A percentile compares a stretch with the other conserved stretches of the same genome.
Evolutionary conservation across 2,329 filamentous ascomycete species (phyloP).

Genomic region (Xylariaceae sp.): DNA sequence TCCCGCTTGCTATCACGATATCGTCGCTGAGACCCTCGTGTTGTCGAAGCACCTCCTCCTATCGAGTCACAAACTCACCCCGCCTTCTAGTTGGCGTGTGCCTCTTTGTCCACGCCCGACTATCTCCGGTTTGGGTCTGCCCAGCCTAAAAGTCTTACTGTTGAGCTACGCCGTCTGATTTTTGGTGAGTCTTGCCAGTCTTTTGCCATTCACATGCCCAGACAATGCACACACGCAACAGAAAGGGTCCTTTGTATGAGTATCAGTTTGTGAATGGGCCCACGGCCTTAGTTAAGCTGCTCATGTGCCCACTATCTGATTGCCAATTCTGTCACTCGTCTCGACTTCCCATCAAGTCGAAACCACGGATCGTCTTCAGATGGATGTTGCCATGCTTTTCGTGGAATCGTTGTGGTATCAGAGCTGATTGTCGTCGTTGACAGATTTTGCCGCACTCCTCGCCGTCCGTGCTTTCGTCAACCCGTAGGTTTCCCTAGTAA

Average conservation of each 20-base stretch:
- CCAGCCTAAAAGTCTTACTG: not conserved
- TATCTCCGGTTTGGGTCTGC: not conserved
- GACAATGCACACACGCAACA: not conserved
- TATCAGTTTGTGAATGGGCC: not conserved
- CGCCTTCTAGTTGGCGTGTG: not conserved
- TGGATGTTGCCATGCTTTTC: not conserved
- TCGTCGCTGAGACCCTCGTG: slow-evolving; percentile 1
- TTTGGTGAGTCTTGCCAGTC: slow-evolving; percentile 5
- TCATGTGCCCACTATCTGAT: not conserved
- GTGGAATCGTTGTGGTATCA: not conserved
- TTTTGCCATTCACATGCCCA: not conserved
- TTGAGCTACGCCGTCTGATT: not conserved
- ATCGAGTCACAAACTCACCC: slow-evolving; percentile 1
- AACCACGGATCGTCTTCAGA: not conserved
- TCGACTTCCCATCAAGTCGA: not conserved
- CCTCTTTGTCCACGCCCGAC: not conserved
- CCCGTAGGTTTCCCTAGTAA: not conserved
- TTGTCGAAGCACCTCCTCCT: not conserved
- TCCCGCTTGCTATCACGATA: slow-evolving; percentile 1
- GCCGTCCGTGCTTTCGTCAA: not conserved
- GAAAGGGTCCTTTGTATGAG: not conserved
- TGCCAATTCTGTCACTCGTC: not conserved
- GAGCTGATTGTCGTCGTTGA: slow-evolving; percentile 5
- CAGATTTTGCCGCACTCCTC: not conserved
- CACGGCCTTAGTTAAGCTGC: not conserved